These are phyloP conservation scores for Neoboletus magnificus DNA, from an alignment of 768 basidiomycete genomes.

Conservation along the genomic window DNA sequence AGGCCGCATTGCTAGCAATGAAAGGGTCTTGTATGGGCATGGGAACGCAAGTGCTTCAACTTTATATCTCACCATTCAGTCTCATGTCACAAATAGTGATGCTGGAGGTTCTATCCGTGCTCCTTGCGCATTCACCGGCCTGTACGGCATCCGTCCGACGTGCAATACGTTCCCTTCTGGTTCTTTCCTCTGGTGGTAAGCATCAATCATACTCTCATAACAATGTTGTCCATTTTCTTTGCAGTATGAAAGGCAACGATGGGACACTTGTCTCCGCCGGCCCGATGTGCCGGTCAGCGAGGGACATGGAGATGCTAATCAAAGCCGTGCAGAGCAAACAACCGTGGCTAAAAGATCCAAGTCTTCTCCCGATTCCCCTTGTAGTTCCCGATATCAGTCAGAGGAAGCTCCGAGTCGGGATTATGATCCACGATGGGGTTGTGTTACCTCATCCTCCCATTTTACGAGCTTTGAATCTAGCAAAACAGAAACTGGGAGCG, in stretches of 20 bases:
- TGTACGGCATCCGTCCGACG: slow-evolving; percentile 43
- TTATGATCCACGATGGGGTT: slow-evolving; percentile 35
- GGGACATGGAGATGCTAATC: slow-evolving; percentile 25
- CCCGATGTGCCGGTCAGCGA: slow-evolving; percentile 28
- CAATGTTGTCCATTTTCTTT: slow-evolving; percentile 7
- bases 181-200: slow-evolving; percentile 20
- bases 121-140: slow-evolving; percentile 36
- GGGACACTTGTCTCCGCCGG: slow-evolving; percentile 9
- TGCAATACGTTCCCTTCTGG: slow-evolving; percentile 31
- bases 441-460: slow-evolving; percentile 42
- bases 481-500: slow-evolving; percentile 34
- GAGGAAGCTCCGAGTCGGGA: slow-evolving; percentile 30
- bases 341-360: slow-evolving; percentile 43
- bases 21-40: slow-evolving; percentile 45
- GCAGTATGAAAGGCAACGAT: slow-evolving; percentile 27
- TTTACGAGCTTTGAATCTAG: slow-evolving; percentile 37
- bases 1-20: slow-evolving; percentile 45
- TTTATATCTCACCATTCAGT: background rate
- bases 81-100: slow-evolving; percentile 17
- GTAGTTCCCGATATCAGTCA: slow-evolving; percentile 21
- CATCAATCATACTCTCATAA: background rate
- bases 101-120: slow-evolving; percentile 41
- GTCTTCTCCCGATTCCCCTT: slow-evolving; percentile 30
- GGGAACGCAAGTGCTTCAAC: slow-evolving; percentile 33
- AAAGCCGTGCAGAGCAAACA: slow-evolving; percentile 25